phyloP scores from a whole-genome alignment of 768 basidiomycete species.

The Boletus tomentosulus region DNA sequence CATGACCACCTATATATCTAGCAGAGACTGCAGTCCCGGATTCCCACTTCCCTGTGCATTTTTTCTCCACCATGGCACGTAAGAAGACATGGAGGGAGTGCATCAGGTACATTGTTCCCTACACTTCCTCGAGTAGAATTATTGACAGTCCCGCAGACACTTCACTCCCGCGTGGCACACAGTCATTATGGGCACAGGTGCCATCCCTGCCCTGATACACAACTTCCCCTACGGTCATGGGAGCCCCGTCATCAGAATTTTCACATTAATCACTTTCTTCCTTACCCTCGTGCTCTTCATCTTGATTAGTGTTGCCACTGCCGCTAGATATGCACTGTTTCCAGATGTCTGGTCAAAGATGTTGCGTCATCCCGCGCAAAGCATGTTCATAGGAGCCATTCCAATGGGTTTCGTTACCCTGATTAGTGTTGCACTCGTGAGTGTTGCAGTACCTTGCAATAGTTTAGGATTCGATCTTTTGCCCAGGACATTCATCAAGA shows the following conservation, averaged over 20 bases:
- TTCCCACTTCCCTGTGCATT: not conserved
- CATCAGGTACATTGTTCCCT: slow-evolving; percentile 23
- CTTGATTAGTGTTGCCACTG: slow-evolving; percentile 29
- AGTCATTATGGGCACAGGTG: slow-evolving; percentile 47
- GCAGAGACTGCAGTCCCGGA: not conserved
- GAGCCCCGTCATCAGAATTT: slow-evolving; percentile 30
- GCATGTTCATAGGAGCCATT: slow-evolving; percentile 40
- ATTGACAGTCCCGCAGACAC: slow-evolving; percentile 27
- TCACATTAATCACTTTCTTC: slow-evolving; percentile 37
- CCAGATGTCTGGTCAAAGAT: slow-evolving; percentile 42
- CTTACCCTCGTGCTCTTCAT: slow-evolving; percentile 40
- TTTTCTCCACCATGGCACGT: slow-evolving; percentile 4
- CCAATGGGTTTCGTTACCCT: slow-evolving; percentile 46
- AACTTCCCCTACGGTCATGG: slow-evolving; percentile 40
- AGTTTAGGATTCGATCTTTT: not conserved
- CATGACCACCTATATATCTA: not conserved
- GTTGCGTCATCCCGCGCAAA: slow-evolving; percentile 44
- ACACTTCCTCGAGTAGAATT: not conserved
- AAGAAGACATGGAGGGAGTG: slow-evolving; percentile 37
- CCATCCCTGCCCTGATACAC: slow-evolving; percentile 37
- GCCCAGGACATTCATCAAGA: slow-evolving; percentile 32
- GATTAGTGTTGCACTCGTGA: slow-evolving; percentile 38
- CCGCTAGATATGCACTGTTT: slow-evolving; percentile 40
- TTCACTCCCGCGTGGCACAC: slow-evolving; percentile 48
- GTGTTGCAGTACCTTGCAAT: slow-evolving; percentile 4